Conservation (phyloP, 169 alveolate species). For the Ichthyophthirius multifiliis region DNA sequence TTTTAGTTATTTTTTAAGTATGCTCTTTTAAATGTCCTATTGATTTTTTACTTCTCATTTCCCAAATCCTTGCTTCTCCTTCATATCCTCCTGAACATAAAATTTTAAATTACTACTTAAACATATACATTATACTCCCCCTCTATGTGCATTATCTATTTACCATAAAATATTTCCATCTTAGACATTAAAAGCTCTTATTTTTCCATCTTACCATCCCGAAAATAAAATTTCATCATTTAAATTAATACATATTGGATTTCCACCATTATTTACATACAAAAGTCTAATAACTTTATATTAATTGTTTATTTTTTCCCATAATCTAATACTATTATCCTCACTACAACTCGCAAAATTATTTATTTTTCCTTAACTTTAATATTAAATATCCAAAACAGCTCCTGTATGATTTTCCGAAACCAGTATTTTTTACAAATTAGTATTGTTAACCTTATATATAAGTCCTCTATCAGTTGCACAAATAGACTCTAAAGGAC, state of each 20-base stretch:
- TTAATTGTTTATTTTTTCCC: constrained; percentile 78
- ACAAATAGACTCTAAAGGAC: constrained; percentile 60
- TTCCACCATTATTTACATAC: constrained; percentile 59
- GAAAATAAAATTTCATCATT: constrained; percentile 77
- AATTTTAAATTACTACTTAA: constrained; percentile 66
- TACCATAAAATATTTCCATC: constrained; percentile 77
- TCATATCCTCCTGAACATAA: constrained; percentile 79
- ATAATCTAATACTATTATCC: constrained; percentile 82
- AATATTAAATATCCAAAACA: constrained; percentile 53
- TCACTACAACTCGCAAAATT: constrained; percentile 77
- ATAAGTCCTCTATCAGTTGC: constrained; percentile 80
- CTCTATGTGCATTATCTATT: constrained; percentile 82
- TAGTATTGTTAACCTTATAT: constrained; percentile 65
- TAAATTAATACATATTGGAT: constrained; percentile 65
- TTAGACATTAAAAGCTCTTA: constrained; percentile 70
- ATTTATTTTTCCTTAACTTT: constrained; percentile 70
- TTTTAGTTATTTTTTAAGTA: constrained; percentile 74
- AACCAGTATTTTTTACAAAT: constrained; percentile 56
- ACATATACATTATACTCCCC: constrained; percentile 78
- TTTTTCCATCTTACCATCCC: constrained; percentile 85
- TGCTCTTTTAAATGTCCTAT: constrained; percentile 86
- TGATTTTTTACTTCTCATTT: constrained; percentile 80
- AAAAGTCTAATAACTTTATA: constrained; percentile 71
- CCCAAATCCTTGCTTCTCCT: constrained; percentile 90
- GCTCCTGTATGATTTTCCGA: constrained; percentile 80